Conservation (phyloP, 2,329 filamentous ascomycete genomes). For the Cadophora sp. region DNA sequence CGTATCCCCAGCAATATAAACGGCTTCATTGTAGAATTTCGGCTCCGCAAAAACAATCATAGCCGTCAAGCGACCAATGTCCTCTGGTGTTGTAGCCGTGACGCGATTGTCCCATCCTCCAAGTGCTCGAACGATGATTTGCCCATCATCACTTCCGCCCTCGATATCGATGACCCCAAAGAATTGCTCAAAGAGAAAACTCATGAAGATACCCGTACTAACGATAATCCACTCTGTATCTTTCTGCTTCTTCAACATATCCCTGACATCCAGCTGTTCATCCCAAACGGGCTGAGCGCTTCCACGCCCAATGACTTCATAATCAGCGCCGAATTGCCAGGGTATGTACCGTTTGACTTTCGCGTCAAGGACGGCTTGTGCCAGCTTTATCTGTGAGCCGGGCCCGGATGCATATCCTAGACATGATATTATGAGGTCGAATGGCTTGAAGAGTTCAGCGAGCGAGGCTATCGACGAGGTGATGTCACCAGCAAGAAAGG, state of each 20-base stretch:
- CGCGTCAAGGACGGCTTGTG: conserved; percentile 59
- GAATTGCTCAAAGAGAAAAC: conserved; percentile 67
- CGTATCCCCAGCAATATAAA: conserved; percentile 69
- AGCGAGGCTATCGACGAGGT: conserved; percentile 47
- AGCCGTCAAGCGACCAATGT: conserved; percentile 68
- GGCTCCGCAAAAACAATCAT: conserved; percentile 57
- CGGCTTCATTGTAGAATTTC: conserved; percentile 47
- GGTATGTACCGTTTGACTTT: conserved; percentile 63
- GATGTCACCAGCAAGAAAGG: conserved; percentile 41
- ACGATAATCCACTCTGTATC: conserved; percentile 66
- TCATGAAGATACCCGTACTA: conserved; percentile 74
- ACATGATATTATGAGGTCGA: conserved; percentile 64
- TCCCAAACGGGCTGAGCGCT: conserved; percentile 70
- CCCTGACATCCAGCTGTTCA: conserved; percentile 67
- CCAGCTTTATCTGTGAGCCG: conserved; percentile 64
- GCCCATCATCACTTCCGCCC: conserved; percentile 47
- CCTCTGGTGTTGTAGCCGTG: conserved; percentile 65
- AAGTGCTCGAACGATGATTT: conserved; percentile 55
- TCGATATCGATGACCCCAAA: conserved; percentile 68
- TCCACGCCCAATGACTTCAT: conserved; percentile 65
- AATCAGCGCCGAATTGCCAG: conserved; percentile 79
- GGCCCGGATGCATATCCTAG: conserved; percentile 63
- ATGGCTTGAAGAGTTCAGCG: conserved; percentile 51
- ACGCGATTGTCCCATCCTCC: conserved; percentile 67
- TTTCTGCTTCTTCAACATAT: conserved; percentile 55